Conservation (phyloP, 768 basidiomycete species). For the Suillus subalutaceus region DNA sequence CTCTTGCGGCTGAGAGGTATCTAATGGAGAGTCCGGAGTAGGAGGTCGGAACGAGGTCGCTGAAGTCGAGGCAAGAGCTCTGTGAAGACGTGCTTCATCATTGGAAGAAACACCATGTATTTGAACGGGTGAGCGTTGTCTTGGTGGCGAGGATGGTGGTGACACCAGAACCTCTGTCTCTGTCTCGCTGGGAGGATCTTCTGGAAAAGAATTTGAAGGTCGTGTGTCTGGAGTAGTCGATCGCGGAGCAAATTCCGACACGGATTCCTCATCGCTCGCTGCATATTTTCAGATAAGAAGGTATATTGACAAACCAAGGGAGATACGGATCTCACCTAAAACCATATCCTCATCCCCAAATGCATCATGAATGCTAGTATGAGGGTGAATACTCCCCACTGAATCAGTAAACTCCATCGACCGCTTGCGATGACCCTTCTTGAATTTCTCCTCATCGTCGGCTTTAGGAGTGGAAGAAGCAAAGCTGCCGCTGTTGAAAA, state of each 20-base stretch:
- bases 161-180: slow-evolving; percentile 33
- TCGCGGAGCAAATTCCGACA: slow-evolving; percentile 19
- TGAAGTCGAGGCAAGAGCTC: slow-evolving; percentile 25
- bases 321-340: slow-evolving; percentile 21
- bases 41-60: slow-evolving; percentile 14
- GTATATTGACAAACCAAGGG: slow-evolving; percentile 1
- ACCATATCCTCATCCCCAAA: slow-evolving; percentile 22
- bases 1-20: neutral
- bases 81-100: slow-evolving; percentile 22
- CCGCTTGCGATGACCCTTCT: slow-evolving; percentile 30
- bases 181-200: slow-evolving; percentile 24
- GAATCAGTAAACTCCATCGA: slow-evolving; percentile 32
- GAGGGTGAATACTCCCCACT: slow-evolving; percentile 26
- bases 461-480: slow-evolving; percentile 5
- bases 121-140: slow-evolving; percentile 20
- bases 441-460: slow-evolving; percentile 24
- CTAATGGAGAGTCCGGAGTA: slow-evolving; percentile 7
- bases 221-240: slow-evolving; percentile 32
- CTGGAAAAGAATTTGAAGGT: slow-evolving; percentile 16
- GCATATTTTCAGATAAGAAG: slow-evolving; percentile 1
- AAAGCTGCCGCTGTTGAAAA: slow-evolving; percentile 17
- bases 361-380: slow-evolving; percentile 16
- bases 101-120: slow-evolving; percentile 10
- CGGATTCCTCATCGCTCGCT: slow-evolving; percentile 45
- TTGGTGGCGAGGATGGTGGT: slow-evolving; percentile 19